Percentiles rank a stretch among this genome's conserved stretches.
Conservation (phyloP, 1,284 basidiomycete genomes). For the Apiotrichum domesticum region DNA sequence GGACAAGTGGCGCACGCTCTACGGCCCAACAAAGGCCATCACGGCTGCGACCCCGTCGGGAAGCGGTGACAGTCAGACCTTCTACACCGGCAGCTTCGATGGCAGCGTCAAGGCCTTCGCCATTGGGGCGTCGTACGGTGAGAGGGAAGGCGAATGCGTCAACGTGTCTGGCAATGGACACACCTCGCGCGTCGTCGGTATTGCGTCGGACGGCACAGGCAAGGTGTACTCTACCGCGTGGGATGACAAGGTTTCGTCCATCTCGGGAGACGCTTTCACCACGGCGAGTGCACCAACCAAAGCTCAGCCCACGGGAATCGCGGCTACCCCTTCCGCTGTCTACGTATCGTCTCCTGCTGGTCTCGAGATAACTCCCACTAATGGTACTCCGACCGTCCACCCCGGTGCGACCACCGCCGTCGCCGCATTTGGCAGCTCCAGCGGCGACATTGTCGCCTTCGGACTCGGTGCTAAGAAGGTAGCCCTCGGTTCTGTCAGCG, state of each 20-base stretch:
- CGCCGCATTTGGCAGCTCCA: slow-evolving; percentile 25
- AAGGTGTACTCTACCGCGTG: slow-evolving; percentile 65
- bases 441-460: slow-evolving; percentile 36
- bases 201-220: slow-evolving; percentile 51
- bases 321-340: slow-evolving; percentile 56
- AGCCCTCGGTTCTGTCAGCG: slow-evolving; percentile 42
- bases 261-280: slow-evolving; percentile 51
- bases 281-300: slow-evolving; percentile 44
- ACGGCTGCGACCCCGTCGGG: slow-evolving; percentile 57
- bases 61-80: slow-evolving; percentile 50
- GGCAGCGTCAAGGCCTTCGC: slow-evolving; percentile 66
- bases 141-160: slow-evolving; percentile 49
- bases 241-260: slow-evolving; percentile 67
- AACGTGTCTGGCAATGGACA: slow-evolving; percentile 63
- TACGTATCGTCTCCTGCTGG: slow-evolving; percentile 64
- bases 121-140: slow-evolving; percentile 22
- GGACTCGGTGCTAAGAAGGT: slow-evolving; percentile 57
- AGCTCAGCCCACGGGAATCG: slow-evolving; percentile 69
- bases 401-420: slow-evolving; percentile 31
- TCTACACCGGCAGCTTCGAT: slow-evolving; percentile 76
- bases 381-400: slow-evolving; percentile 16
- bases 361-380: slow-evolving; percentile 54
- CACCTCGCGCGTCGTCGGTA: slow-evolving; percentile 62
- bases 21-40: slow-evolving; percentile 71
- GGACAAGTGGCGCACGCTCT: slow-evolving; percentile 55